Base-by-base conservation (phyloP, 2,329 filamentous ascomycete species). In the Aspergillus sp. region DNA sequence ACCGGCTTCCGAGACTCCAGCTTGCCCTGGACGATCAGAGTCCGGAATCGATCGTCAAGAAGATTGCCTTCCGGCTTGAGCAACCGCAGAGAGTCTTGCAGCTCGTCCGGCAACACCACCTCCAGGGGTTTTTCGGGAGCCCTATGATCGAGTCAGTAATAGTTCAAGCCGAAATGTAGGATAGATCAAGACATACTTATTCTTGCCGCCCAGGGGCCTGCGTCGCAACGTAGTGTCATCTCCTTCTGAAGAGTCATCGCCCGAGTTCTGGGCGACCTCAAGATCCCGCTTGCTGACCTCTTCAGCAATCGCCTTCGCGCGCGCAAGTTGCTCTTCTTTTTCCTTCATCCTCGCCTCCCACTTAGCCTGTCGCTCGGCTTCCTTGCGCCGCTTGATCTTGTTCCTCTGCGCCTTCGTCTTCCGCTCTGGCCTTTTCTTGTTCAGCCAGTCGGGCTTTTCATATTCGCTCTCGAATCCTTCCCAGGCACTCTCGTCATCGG, bases 21-120 rank as follows among this genome's bases (percentile, higher is more conserved):
- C 75, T 94, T 95, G 54, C 94, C 94, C 57, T 91, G 84, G 32
- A 97, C 82, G 57, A 97, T 78, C 74, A 97, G 79, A 70, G 84
- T 97, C 56, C 94, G 81, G 77, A 96, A 97, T 47, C 94, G 82
- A 66, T 99, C 94, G 61, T 90, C 90, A 61, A 99, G 79, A 36
- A 96, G 76, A 68, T 96, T 97, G n/a, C 94, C 94, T 72, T 99
- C 94, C 0, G 94, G 94, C 73, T 93, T 95, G 59, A 96, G 74
- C 66, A 91, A 73, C 66, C 94, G 74, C 65, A 96, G 74, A 46
- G 90, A 86, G 66, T 96, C 83, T 72, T 96, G 81, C 65, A 94
- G 73, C 76, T 99, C 84, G 73, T 97, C 85, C 38, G 90, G 82
- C 55, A 96, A 72, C 56, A 96, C 80, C 62, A 96, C 71, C 72